Evolutionary conservation across 169 alveolate species (phyloP).

Genomic region (Hammondia hammondi): DNA sequence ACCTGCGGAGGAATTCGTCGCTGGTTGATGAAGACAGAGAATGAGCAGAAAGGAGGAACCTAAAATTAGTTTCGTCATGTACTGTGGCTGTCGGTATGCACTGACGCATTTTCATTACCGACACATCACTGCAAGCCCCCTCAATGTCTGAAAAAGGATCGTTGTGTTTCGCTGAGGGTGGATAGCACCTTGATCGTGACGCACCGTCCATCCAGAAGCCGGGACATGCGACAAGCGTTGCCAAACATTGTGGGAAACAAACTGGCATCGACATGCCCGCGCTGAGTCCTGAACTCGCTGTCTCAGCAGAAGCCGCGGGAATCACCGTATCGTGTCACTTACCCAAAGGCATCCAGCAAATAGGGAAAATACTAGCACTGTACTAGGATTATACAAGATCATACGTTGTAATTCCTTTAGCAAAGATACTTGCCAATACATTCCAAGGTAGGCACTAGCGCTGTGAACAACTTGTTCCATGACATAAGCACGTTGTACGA

Average conservation of each 20-base stretch:
- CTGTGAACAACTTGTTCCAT: slow-evolving; percentile 51
- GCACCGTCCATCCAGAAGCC: slow-evolving; percentile 88
- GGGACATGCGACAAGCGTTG: slow-evolving; percentile 87
- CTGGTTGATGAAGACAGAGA: slow-evolving; percentile 83
- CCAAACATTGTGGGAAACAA: slow-evolving; percentile 87
- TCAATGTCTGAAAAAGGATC: slow-evolving; percentile 21
- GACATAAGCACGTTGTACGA: neutral
- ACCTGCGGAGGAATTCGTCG: slow-evolving; percentile 83
- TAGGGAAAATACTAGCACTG: slow-evolving; percentile 85
- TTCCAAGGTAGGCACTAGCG: slow-evolving; percentile 86
- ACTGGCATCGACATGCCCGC: slow-evolving; percentile 60
- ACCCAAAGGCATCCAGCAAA: slow-evolving; percentile 85
- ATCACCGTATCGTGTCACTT: neutral
- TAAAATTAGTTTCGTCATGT: neutral
- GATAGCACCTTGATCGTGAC: neutral
- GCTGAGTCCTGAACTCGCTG: slow-evolving; percentile 25
- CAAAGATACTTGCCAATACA: slow-evolving; percentile 74
- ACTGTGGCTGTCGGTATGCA: neutral
- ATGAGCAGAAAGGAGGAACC: slow-evolving; percentile 88
- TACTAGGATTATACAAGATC: neutral
- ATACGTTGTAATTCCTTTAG: neutral
- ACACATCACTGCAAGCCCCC: slow-evolving; percentile 79
- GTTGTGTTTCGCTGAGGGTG: neutral
- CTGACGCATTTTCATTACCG: slow-evolving; percentile 57
- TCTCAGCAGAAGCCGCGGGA: neutral